Evolutionary conservation across 257 asterid species (phyloP).

Genomic region (Solanum rostratum): DNA sequence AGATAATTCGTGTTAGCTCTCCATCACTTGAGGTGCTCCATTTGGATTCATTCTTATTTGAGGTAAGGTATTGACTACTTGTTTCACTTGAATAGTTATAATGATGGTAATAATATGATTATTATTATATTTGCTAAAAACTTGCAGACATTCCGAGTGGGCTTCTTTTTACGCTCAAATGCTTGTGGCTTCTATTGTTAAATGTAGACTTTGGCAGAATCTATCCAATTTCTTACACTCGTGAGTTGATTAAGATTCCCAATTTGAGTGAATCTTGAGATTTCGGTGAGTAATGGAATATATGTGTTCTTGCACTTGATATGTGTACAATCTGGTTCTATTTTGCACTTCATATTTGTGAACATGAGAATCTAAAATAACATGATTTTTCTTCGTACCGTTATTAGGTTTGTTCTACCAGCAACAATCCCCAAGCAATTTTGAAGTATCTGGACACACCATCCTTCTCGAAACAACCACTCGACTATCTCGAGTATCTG

Average conservation of each 20-base stretch:
- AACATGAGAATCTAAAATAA: not conserved
- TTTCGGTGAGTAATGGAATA: not conserved
- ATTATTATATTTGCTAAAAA: not conserved
- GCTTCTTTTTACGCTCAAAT: not conserved
- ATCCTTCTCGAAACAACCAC: not conserved
- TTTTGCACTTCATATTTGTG: not conserved
- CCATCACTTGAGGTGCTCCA: not conserved
- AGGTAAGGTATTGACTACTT: not conserved
- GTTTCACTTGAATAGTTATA: not conserved
- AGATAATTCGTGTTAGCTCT: not conserved
- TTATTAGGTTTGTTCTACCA: not conserved
- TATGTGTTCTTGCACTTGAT: not conserved
- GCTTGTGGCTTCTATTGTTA: not conserved
- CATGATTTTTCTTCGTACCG: not conserved
- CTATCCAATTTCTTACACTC: not conserved
- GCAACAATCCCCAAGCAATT: not conserved
- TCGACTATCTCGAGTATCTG: not conserved
- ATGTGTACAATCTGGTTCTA: not conserved
- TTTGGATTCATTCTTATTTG: not conserved
- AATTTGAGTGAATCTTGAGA: not conserved
- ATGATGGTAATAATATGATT: not conserved
- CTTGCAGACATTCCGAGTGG: not conserved
- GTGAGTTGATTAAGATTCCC: not conserved
- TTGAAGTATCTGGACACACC: not conserved
- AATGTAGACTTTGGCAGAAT: not conserved